Evolutionary conservation across 1,139 yeast species (phyloP), one percentile per base, ranked within the genome.

Genomic region (Geotrichum bryndzae): DNA sequence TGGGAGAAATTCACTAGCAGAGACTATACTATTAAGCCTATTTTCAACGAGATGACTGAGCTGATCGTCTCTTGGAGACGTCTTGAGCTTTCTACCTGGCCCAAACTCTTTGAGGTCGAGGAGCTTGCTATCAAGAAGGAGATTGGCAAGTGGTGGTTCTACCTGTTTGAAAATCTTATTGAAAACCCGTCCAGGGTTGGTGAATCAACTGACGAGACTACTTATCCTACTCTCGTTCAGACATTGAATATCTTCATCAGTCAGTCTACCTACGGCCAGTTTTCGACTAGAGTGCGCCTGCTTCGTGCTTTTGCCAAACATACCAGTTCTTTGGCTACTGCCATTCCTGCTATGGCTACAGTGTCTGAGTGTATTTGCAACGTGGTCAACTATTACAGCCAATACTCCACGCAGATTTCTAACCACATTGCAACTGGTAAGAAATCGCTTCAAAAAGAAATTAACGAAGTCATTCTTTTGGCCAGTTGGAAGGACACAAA

Each of bases 401-500:
- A 88, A 70, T 94, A 88, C 69, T 62, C 72, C 7, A 77, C 82
- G 0, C 71, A 74, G 3, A 77, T 92, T 23, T 72, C 74, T 1
- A 82, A 81, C 0, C 75, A 77, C 22, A 74, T 91, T 31, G 70
- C 68, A 0, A 72, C 73, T 1, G 80, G 80, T 0, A 84, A 81
- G 70, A 83, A 80, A 67, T 74, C 76, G 7, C 76, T 94, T 51
- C 91, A 87, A 65, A 92, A 91, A 70, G 94, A 90, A 61, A 83
- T 94, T 31, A 80, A 84, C 54, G 99, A 95, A 64, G 87, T 91
- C 4, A 90, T 94, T 57, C 77, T 90, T 58, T 79, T 95, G 38
- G 97, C 98, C 0, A 89, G 97, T 71, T 95, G 99, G 98, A 91
- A 92, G 69, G 99, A 95, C 75, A 94, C 92, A 13, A 95, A 95